phyloP scores from a whole-genome alignment of 1,284 basidiomycete species.

The Naganishia sp. region DNA sequence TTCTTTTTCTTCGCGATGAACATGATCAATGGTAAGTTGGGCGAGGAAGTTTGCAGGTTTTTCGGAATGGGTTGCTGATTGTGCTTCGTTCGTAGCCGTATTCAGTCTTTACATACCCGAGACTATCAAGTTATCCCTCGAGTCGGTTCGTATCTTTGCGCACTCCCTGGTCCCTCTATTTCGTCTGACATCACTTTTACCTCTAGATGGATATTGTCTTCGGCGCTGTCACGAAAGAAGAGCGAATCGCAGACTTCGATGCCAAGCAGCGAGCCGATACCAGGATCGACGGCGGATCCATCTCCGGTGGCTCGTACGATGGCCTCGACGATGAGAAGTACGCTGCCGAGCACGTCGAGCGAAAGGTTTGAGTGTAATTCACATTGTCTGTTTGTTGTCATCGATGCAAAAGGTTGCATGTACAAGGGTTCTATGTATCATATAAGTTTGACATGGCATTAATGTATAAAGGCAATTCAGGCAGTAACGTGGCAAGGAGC shows the following conservation, averaged over 20 bases:
- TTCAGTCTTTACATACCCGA: slow-evolving; percentile 62
- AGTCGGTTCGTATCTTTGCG: no score
- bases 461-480: not conserved
- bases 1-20: slow-evolving; percentile 53
- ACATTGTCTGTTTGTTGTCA: not conserved
- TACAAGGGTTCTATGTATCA: slow-evolving; percentile 6
- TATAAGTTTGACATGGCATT: slow-evolving; percentile 4
- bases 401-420: not conserved
- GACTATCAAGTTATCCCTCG: slow-evolving; percentile 55
- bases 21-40: slow-evolving; percentile 37
- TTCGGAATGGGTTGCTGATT: not conserved
- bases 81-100: slow-evolving; percentile 36
- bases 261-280: slow-evolving; percentile 14
- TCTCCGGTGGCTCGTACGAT: slow-evolving; percentile 28
- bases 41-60: not conserved
- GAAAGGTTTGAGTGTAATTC: slow-evolving; percentile 9
- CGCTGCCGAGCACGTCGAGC: slow-evolving; percentile 26
- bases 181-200: no score
- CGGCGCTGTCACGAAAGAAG: slow-evolving; percentile 63
- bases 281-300: slow-evolving; percentile 17
- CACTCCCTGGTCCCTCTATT: no score
- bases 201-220: slow-evolving; percentile 81
- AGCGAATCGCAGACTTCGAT: slow-evolving; percentile 51
- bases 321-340: slow-evolving; percentile 24
- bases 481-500: not conserved